These are phyloP conservation scores for Daucus carota DNA, from an alignment of 129 eudicot species.

Conservation along the genomic window DNA sequence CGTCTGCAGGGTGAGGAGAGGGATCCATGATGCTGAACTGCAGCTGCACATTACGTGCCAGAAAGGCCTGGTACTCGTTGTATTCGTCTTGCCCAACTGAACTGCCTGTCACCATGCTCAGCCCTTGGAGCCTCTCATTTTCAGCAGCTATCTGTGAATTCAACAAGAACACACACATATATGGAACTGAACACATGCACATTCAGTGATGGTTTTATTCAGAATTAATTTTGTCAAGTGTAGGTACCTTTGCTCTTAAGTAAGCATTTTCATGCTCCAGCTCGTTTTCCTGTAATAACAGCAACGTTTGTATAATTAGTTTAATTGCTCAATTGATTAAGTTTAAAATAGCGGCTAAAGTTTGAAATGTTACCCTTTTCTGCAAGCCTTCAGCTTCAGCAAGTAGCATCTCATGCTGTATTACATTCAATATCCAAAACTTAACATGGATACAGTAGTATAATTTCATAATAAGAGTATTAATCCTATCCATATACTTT, in stretches of 20 bases:
- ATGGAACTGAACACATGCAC: background rate
- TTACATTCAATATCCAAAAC: conserved; percentile 14
- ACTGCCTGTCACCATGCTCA: conserved; percentile 35
- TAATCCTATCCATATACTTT: too few species aligned
- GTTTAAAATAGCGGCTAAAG: background rate
- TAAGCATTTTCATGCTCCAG: conserved; percentile 51
- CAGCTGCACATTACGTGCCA: conserved; percentile 23
- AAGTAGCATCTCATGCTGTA: conserved; percentile 76
- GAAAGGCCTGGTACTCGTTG: conserved; percentile 22
- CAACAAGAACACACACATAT: background rate
- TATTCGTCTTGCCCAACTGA: conserved; percentile 6
- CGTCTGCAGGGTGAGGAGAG: background rate
- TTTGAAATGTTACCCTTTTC: conserved; percentile 61
- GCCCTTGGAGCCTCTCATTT: conserved; percentile 38
- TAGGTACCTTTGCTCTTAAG: conserved; percentile 44
- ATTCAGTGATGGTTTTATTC: background rate
- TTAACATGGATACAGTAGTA: background rate
- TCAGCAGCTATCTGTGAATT: conserved; percentile 32
- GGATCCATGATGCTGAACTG: conserved; percentile 39
- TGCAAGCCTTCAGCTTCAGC: conserved; percentile 68
- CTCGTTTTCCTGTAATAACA: conserved; percentile 27
- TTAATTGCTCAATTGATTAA: background rate
- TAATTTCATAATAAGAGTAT: too few species aligned
- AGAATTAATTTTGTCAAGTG: too few species aligned
- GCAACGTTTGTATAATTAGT: too few species aligned